Evolutionary conservation across 2,329 filamentous ascomycete species (phyloP), one percentile per base, ranked within the genome.

Genomic region (Colletotrichum trifolii): DNA sequence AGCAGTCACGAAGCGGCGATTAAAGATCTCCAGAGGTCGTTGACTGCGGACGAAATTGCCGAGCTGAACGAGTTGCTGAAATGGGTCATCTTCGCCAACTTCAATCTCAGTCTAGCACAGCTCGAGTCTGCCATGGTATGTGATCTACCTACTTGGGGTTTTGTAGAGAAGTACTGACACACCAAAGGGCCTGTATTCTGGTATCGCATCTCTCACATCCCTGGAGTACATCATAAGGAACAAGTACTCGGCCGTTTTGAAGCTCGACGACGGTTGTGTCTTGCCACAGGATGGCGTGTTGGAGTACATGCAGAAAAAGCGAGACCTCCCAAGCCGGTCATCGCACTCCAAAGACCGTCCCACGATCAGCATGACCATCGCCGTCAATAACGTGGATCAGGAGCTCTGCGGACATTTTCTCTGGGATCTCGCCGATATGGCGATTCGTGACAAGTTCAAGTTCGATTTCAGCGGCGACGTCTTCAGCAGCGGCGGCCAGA

Each of bases 361-460:
- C 3, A 35, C 48, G 6, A 52, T 52, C 13, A 52, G 34, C 34
- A 39, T 52, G 48, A 52, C 34, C 0, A 52, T 52, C 34, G 35
- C 48, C 34, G 38, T 52, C 48, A 52, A 52, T 10, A 52, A 35
- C 34, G 48, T 36, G 25, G 34, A 36, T n/a, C 34, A 36, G 17
- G 48, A 52, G 34, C 4, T n/a, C 11, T 52, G 48, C 38, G 48
- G 48, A 52, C 15, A 52, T 8, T 52, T 52, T 5, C n/a, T 52
- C n/a, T 52, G 33, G 48, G 48, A 39, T 3, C 48, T 52, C 38
- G 34, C 48, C n/a, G 48, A 52, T n/a, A 52, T 35, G 34, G 48
- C 34, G n/a, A 15, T 52, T 39, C 48, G 48, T 15, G 38, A 52
- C 2, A 52, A 52, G 13, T 52, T 52, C 48, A 35, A 52, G 34